Evolutionary conservation across 768 basidiomycete genomes (phyloP), one percentile per base, ranked within the genome.

Genomic region (Suillus subaureus): DNA sequence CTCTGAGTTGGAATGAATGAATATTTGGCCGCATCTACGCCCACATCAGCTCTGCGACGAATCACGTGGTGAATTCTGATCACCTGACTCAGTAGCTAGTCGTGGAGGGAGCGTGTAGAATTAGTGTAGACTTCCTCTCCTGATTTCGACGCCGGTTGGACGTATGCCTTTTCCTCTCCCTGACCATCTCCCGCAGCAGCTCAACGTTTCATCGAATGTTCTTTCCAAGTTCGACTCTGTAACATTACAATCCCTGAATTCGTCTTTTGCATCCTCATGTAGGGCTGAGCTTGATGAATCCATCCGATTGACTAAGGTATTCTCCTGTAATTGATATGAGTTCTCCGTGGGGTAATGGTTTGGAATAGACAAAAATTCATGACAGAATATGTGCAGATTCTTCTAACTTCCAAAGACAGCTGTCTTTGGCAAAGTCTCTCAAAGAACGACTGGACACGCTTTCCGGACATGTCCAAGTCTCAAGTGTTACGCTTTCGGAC

Each of bases 91-190:
- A 18, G 23, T 39, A 39, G 35, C 12, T 35, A 55, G 26, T 51
- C 33, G 33, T 35, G 56, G 15, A 39, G 33, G 28, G 28, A 31
- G 21, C 37, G 56, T 57, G 35, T 9, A 26, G 13, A 39, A 11
- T 16, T 23, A 7, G 15, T 58, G 56, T 35, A 57, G 28, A 55
- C 54, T 55, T 55, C 1, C 26, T 21, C 18, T 60, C 26, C 26
- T 62, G 31, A 60, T 40, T 42, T 42, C 8, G 39, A 26, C 57
- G 16, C 40, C 18, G 16, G 39, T 60, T 42, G 58, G 40, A 42
- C 58, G 12, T 31, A 93, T 94, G 92, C 87, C 92, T 51, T 92
- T 92, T 76, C 85, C 87, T 60, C 70, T 91, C 66, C 92, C 91
- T 67, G 77, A 85, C 18, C 90, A 93, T 75, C 81, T 91, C 37